phyloP scores from a whole-genome alignment of 108 stramenopile species.

The Asterionellopsis glacialis region DNA sequence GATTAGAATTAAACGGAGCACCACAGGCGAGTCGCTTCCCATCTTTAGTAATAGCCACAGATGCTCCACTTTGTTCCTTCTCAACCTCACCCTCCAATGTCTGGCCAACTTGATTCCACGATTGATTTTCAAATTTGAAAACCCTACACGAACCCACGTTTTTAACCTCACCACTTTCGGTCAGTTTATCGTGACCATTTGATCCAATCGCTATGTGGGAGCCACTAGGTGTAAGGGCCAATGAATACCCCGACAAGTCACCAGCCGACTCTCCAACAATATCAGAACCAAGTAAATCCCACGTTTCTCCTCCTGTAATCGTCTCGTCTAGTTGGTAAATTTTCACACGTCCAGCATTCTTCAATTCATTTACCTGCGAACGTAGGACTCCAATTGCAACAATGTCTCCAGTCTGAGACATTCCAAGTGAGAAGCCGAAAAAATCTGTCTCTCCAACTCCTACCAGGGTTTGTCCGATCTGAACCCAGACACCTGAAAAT shows the following conservation, averaged over 20 bases:
- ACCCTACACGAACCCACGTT: conserved; percentile 3
- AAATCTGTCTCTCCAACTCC: background rate
- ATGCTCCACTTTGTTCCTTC: background rate
- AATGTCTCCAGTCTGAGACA: background rate
- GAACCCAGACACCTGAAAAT: background rate
- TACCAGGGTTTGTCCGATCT: background rate
- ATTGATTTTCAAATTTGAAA: background rate
- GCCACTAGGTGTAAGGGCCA: conserved; percentile 3
- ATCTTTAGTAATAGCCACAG: background rate
- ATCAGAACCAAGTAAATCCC: background rate
- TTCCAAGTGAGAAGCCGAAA: background rate
- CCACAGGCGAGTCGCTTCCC: background rate
- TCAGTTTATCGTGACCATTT: background rate
- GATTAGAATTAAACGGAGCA: background rate
- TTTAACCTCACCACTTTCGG: background rate
- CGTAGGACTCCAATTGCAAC: conserved; percentile 1
- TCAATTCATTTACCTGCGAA: background rate
- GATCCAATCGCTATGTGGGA: conserved; percentile 1
- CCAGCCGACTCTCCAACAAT: conserved; percentile 2
- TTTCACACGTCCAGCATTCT: background rate
- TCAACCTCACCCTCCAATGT: background rate
- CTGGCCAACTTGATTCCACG: background rate
- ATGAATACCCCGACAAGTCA: conserved; percentile 2
- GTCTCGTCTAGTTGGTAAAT: background rate
- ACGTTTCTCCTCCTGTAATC: background rate